These are phyloP conservation scores for Trametes sp. DNA, from an alignment of 1,284 basidiomycete species.

Conservation along the genomic window DNA sequence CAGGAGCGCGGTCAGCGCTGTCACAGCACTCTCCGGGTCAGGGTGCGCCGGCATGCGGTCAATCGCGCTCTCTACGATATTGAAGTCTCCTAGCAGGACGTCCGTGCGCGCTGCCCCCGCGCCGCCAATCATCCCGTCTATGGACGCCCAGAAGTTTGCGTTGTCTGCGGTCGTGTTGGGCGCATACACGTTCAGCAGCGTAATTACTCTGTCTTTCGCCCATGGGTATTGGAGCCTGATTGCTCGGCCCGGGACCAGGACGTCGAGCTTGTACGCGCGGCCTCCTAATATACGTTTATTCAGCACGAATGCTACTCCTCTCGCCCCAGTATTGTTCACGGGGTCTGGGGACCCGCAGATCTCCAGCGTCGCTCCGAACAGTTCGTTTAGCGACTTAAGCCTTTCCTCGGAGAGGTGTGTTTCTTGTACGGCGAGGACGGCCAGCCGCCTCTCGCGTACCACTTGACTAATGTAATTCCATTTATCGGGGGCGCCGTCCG, in stretches of 20 bases:
- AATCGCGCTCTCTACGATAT: conserved; percentile 47
- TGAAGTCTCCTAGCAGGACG: conserved; percentile 50
- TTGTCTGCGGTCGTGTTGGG: conserved; percentile 42
- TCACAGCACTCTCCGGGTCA: conserved; percentile 22
- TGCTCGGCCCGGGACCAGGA: background rate
- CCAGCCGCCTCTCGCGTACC: conserved; percentile 32
- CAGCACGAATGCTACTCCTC: conserved; percentile 36
- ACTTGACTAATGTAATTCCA: conserved; percentile 33
- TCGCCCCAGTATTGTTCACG: background rate
- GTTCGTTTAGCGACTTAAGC: conserved; percentile 8
- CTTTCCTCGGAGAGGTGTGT: conserved; percentile 36
- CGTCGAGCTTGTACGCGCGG: background rate
- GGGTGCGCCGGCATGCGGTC: conserved; percentile 42
- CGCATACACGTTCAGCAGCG: conserved; percentile 46
- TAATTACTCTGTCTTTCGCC: conserved; percentile 27
- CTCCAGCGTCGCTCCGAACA: background rate
- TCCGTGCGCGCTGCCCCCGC: conserved; percentile 34
- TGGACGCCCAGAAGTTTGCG: conserved; percentile 39
- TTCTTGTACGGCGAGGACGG: conserved; percentile 38
- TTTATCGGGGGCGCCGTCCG: conserved; percentile 27
- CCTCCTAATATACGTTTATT: conserved; percentile 34
- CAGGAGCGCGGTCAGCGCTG: background rate
- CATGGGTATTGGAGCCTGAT: conserved; percentile 19
- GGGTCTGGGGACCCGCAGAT: background rate
- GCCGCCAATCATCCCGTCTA: conserved; percentile 23